Percentiles rank a stretch among this genome's conserved stretches.
Conservation (phyloP, 768 basidiomycete genomes). For the Auricularia sp. region DNA sequence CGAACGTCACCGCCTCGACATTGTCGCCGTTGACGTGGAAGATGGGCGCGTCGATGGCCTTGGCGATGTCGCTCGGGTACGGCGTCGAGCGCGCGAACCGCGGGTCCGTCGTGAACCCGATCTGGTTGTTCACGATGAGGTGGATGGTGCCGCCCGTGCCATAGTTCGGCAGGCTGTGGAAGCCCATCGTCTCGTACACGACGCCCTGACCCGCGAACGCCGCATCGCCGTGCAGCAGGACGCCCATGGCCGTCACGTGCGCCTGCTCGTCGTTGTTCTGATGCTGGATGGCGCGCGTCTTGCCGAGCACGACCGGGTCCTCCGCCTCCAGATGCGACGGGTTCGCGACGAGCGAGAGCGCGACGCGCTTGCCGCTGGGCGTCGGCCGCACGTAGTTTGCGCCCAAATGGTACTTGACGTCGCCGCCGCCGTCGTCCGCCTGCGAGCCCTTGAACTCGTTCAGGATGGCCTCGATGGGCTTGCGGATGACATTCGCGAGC, state of each 20-base stretch:
- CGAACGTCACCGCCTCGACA: conserved; percentile 95
- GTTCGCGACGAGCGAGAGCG: conserved; percentile 95
- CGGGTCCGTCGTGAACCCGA: conserved; percentile 98
- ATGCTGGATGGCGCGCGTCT: conserved; percentile 95
- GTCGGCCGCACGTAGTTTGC: conserved; percentile 98
- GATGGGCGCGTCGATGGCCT: conserved; percentile 95
- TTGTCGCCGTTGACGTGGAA: conserved; percentile 99
- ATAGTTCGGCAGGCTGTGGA: conserved; percentile 90
- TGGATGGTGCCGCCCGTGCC: conserved; percentile 98
- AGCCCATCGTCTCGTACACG: conserved; percentile 99
- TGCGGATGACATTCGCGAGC: conserved; percentile 94
- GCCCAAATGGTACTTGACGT: conserved; percentile 98
- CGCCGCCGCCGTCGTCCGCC: conserved; percentile 72
- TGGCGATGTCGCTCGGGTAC: conserved; percentile 96
- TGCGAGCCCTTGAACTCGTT: conserved; percentile 85
- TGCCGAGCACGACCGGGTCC: conserved; percentile 64
- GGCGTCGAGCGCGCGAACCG: conserved; percentile 95
- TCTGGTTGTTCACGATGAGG: conserved; percentile 97
- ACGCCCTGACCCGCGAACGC: conserved; percentile 98
- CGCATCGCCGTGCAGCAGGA: conserved; percentile 94
- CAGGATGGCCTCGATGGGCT: conserved; percentile 94
- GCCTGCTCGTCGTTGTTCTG: conserved; percentile 77
- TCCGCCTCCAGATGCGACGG: conserved; percentile 66
- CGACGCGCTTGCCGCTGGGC: conserved; percentile 94
- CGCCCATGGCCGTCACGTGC: conserved; percentile 84